Conservation (phyloP, 2,329 filamentous ascomycete species). For the Emergomyces orientalis region DNA sequence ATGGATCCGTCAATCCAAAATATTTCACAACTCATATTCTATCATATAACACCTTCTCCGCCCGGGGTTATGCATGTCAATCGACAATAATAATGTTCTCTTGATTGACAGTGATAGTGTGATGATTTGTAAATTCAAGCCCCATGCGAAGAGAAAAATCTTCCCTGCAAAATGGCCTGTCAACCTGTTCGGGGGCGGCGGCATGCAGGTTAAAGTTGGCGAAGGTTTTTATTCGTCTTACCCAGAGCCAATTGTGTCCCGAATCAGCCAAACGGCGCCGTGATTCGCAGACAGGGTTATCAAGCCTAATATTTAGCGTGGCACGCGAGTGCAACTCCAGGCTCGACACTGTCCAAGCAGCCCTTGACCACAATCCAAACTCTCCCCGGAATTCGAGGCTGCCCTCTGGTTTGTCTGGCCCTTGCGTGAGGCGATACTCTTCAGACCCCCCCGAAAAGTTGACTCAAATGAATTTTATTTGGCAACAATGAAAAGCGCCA, state of each 20-base stretch:
- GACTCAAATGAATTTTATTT: neutral
- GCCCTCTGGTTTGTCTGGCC: neutral
- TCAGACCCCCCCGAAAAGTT: neutral
- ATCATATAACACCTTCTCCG: neutral
- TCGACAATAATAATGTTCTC: neutral
- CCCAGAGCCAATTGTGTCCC: conserved; percentile 9
- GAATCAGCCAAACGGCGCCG: conserved; percentile 6
- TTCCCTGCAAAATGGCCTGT: neutral
- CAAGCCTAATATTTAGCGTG: conserved; percentile 1
- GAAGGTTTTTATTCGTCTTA: neutral
- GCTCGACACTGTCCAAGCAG: neutral
- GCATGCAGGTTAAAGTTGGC: neutral
- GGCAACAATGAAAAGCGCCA: neutral
- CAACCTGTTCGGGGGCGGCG: neutral
- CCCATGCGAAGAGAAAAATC: neutral
- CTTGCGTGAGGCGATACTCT: neutral
- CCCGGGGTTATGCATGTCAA: neutral
- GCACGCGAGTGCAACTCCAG: neutral
- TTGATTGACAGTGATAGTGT: neutral
- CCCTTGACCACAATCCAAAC: neutral
- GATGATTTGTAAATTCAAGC: neutral
- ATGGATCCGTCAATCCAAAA: neutral
- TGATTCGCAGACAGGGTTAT: conserved; percentile 13
- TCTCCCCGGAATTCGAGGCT: neutral
- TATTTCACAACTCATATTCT: neutral